Conservation (phyloP, 768 basidiomycete genomes). For the Boletus reticuloceps region DNA sequence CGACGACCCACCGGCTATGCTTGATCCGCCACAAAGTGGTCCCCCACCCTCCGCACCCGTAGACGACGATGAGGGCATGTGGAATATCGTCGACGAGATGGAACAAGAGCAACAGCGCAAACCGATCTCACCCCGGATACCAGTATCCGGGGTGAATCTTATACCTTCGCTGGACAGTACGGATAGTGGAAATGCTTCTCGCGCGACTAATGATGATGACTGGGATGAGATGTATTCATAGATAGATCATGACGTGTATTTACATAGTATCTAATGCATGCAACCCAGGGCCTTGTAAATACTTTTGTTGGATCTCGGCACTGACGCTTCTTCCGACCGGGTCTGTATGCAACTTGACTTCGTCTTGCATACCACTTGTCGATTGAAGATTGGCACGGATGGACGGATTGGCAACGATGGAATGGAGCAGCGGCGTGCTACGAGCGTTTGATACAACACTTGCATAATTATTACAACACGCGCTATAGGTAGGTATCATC, state of each 20-base stretch:
- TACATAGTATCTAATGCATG: too few relatives aligned
- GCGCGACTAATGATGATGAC: slow-evolving; percentile 47
- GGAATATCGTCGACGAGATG: slow-evolving; percentile 62
- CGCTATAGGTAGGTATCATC: not conserved
- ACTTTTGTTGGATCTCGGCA: too few relatives aligned
- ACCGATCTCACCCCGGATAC: slow-evolving; percentile 11
- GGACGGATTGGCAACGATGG: too few relatives aligned
- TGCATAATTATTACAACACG: not conserved
- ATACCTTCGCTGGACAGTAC: slow-evolving; percentile 11
- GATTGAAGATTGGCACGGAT: too few relatives aligned
- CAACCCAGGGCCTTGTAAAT: too few relatives aligned
- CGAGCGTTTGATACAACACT: not conserved
- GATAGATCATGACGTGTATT: not conserved
- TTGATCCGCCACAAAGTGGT: slow-evolving; percentile 6
- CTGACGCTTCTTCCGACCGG: too few relatives aligned
- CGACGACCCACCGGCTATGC: slow-evolving; percentile 3
- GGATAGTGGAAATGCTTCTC: slow-evolving; percentile 7
- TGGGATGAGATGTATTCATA: slow-evolving; percentile 67
- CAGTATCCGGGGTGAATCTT: slow-evolving; percentile 24
- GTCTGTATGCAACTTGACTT: too few relatives aligned
- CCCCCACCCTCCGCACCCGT: not conserved
- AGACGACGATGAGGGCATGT: slow-evolving; percentile 66
- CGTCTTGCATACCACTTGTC: too few relatives aligned
- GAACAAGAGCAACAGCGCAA: slow-evolving; percentile 32
- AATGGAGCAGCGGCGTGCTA: not conserved